Percentiles rank a stretch among this genome's conserved stretches.
phyloP scores from a whole-genome alignment of 805 yeast genomes.

The Wickerhamiella dianesei region DNA sequence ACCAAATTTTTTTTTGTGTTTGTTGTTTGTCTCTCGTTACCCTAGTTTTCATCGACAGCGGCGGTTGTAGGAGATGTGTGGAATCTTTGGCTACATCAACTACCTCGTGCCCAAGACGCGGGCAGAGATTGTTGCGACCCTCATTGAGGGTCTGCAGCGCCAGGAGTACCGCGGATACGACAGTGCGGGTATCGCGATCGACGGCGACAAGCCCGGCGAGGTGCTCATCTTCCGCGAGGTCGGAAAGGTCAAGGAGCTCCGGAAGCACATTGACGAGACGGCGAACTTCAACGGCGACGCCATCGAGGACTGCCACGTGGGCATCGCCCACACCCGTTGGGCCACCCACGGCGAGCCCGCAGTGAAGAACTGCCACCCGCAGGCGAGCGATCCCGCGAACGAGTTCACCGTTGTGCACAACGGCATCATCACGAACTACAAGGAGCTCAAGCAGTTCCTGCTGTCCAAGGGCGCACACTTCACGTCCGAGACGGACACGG shows the following conservation, averaged over 20 bases:
- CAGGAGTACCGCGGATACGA: slow-evolving; percentile 97
- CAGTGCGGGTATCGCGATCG: slow-evolving; percentile 92
- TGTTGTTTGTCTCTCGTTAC: neutral
- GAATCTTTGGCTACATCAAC: slow-evolving; percentile 96
- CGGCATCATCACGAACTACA: slow-evolving; percentile 94
- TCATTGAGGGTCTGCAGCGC: slow-evolving; percentile 60
- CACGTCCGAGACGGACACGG: slow-evolving; percentile 93
- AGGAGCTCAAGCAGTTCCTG: slow-evolving; percentile 76
- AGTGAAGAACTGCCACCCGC: slow-evolving; percentile 86
- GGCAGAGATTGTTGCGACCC: slow-evolving; percentile 82
- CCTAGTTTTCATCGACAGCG: too few relatives aligned
- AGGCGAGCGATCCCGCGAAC: slow-evolving; percentile 66
- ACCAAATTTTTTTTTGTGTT: neutral
- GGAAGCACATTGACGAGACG: slow-evolving; percentile 37
- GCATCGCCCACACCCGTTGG: slow-evolving; percentile 99
- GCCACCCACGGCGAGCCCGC: slow-evolving; percentile 97
- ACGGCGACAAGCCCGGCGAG: slow-evolving; percentile 67
- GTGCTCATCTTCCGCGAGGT: slow-evolving; percentile 66
- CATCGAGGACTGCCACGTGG: slow-evolving; percentile 72
- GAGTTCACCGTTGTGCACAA: slow-evolving; percentile 93
- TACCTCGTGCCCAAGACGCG: slow-evolving; percentile 82
- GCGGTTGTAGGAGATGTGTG: slow-evolving; percentile 41
- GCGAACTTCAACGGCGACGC: slow-evolving; percentile 37
- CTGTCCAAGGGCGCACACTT: slow-evolving; percentile 65
- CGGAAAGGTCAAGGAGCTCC: slow-evolving; percentile 81